Base-by-base conservation (phyloP, 441 rosid species). In the Erodium moschatum region DNA sequence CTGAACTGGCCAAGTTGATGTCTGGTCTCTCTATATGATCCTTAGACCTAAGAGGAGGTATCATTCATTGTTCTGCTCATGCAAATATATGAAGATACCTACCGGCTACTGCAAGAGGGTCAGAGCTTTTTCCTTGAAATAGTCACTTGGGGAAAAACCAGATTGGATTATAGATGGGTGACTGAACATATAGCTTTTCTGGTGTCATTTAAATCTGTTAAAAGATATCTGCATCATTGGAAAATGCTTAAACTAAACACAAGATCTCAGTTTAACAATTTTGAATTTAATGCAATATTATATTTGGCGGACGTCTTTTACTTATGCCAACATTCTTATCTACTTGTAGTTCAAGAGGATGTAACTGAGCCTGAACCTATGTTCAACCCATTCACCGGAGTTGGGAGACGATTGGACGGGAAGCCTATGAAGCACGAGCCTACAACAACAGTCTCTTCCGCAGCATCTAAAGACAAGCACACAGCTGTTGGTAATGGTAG, bases 321-420 rank as follows among this genome's bases (percentile, higher is more conserved):
- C 29, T 64, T 29, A 16, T 58, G 46, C 12, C 12, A 38, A 19
- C 8, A 54, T 15, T 44, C 5, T 21, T 12, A 5, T 3, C 65
- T 20, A 77, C 75, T 74, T 75, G 61, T 19, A 85, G 88, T 66
- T 58, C 71, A 75, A 63, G 86, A 81, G 74, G 87, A 79, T 66
- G 83, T 80, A 10, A 29, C 82, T 0, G 72, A 66, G 76, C 83
- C 80, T 73, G 67, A 71, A 40, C 71, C 82, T 40, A 84, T 80
- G 73, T 80, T 86, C 77, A 79, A 48, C 44, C 83, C 91, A 0
- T 86, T 86, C 69, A 79, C 78, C 69, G 90, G 95, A 58, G 78
- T 76, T 0, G 82, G 78, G 6, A 84, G 81, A 58, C 85, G 87
- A 62, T 76, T 85, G 76, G 90, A 85, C 75, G 89, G 90, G 4